Conservation (phyloP, 2,329 filamentous ascomycete species). For the Pseudogymnoascus sp. region DNA sequence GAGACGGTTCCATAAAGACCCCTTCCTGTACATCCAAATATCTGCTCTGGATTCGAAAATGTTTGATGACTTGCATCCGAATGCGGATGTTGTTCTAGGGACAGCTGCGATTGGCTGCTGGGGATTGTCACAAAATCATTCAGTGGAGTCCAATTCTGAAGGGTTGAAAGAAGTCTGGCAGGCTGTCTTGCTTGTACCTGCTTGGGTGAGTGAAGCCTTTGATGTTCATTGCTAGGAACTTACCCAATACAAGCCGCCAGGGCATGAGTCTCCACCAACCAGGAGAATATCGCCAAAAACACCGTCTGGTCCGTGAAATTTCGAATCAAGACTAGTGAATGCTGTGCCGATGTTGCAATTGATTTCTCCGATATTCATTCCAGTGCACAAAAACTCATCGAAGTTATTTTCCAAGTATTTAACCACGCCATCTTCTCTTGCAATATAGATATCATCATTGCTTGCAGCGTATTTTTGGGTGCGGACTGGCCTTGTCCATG, state of each 20-base stretch:
- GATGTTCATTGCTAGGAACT: slow-evolving; percentile 13
- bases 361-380: slow-evolving; percentile 55
- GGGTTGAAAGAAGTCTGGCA: slow-evolving; percentile 46
- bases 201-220: slow-evolving; percentile 1
- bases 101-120: slow-evolving; percentile 15
- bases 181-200: slow-evolving; percentile 48
- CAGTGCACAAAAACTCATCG: slow-evolving; percentile 45
- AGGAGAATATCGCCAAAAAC: slow-evolving; percentile 67
- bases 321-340: slow-evolving; percentile 56
- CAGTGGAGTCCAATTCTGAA: slow-evolving; percentile 53
- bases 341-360: slow-evolving; percentile 70
- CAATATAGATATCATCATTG: slow-evolving; percentile 76
- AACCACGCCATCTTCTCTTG: slow-evolving; percentile 78
- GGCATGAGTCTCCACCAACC: slow-evolving; percentile 68
- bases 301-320: slow-evolving; percentile 27
- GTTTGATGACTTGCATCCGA: slow-evolving; percentile 17
- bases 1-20: slow-evolving; percentile 55
- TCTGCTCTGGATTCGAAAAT: slow-evolving; percentile 39
- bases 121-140: slow-evolving; percentile 38
- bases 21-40: slow-evolving; percentile 61
- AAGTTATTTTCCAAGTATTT: slow-evolving; percentile 61
- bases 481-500: slow-evolving; percentile 74
- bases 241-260: slow-evolving; percentile 59
- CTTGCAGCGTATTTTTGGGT: slow-evolving; percentile 49
- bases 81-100: slow-evolving; percentile 30